phyloP scores from a whole-genome alignment of 2,329 filamentous ascomycete genomes.

The Pyricularia grisea region DNA sequence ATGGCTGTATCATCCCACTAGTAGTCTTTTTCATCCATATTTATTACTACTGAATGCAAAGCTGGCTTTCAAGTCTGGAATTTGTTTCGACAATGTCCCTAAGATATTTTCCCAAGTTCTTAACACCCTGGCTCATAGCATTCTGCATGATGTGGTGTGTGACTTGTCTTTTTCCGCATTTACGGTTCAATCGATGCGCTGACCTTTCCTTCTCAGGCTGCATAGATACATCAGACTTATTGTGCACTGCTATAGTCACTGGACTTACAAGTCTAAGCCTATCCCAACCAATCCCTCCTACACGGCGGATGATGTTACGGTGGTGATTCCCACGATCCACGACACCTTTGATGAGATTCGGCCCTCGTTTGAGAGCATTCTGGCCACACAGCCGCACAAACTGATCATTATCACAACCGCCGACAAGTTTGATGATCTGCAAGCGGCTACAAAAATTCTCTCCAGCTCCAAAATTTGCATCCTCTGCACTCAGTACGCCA shows the following conservation, averaged over 20 bases:
- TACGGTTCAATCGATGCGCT: slow-evolving; percentile 22
- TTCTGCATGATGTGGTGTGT: background rate
- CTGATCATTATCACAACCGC: slow-evolving; percentile 83
- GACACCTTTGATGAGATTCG: slow-evolving; percentile 76
- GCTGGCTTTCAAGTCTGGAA: no score
- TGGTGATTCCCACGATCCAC: slow-evolving; percentile 88
- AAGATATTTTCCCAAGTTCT: background rate
- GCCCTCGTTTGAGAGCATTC: slow-evolving; percentile 69
- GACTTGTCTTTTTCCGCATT: background rate
- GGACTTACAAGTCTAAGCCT: slow-evolving; percentile 76
- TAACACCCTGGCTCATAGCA: background rate
- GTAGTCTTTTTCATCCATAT: no score
- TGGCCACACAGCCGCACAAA: slow-evolving; percentile 59
- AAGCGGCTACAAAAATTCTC: background rate
- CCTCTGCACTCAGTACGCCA: slow-evolving; percentile 72
- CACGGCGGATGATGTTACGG: slow-evolving; percentile 77
- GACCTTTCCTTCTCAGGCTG: slow-evolving; percentile 34
- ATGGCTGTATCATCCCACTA: no score
- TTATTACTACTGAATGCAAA: no score
- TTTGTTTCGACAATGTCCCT: background rate
- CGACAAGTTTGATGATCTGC: slow-evolving; percentile 61
- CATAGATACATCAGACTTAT: slow-evolving; percentile 82
- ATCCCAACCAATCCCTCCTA: slow-evolving; percentile 74
- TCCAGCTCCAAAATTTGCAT: slow-evolving; percentile 45
- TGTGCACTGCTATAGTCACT: slow-evolving; percentile 78